Evolutionary conservation across 2,329 filamentous ascomycete species (phyloP), one percentile per base, ranked within the genome.

Genomic region (Macroventuria anomochaeta): DNA sequence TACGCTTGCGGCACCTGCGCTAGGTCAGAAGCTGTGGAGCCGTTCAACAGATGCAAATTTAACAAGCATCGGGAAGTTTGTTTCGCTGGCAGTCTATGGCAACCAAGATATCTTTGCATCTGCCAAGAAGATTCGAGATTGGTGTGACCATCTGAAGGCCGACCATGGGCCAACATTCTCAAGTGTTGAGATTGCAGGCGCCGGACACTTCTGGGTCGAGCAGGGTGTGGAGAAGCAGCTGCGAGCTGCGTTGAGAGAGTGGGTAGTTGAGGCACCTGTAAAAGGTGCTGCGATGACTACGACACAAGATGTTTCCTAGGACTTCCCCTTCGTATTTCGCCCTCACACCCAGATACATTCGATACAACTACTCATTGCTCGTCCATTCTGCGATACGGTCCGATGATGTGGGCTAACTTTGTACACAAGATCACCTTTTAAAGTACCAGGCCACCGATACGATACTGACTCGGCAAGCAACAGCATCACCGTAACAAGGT

Each of bases 61-160:
- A 4, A 62, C 70, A 10, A 47, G 60, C 10, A 49, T 73, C 31
- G 65, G 62, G 5, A 66, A 62, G 31, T 61, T 70, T 40, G 46
- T 47, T 5, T 88, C 88, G 0, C 71, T 96, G 28, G 86, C 85
- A 0, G 74, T 96, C 0, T 96, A 87, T 67, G 93, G 93, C 1
- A 85, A 88, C 43, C 79, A 83, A 3, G 93, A 97, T 71, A 76
- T 81, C 0, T 96, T 97, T 60, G 87, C 90, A 1, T 83, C 86
- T 1, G 79, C 78, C 3, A 82, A 80, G 53, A 89, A 85, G 71
- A 78, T 93, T 62, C 81, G 83, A 10, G 75, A 79, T 1, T 96
- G 93, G 93, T 79, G 79, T 8, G 75, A 77, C 33, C 80, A 78
- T 54, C 74, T 93, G 37, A 71, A 74, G 15, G 69, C 47, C 4